Evolutionary conservation across 73 alveolate species (phyloP).

Genomic region (Uronychia setigera): DNA sequence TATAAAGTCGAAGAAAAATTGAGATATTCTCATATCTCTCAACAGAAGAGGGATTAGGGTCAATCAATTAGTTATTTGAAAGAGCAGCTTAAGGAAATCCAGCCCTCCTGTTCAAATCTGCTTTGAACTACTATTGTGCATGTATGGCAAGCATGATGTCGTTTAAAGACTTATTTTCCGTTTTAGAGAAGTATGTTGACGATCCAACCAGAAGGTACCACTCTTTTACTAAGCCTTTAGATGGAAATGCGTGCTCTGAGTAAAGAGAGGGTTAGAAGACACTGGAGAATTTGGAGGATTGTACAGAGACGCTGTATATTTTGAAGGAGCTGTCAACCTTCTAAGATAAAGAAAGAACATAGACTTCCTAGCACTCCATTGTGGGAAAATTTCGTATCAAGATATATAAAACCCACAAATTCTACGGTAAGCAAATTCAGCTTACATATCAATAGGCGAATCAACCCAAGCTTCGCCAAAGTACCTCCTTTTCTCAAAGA

Average conservation of each 20-base stretch:
- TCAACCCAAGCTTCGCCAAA: no score
- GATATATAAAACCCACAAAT: not conserved
- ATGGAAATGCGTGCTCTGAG: slow-evolving; percentile 51
- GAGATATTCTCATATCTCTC: slow-evolving; percentile 26
- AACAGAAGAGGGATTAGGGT: slow-evolving; percentile 63
- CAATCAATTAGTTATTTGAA: slow-evolving; percentile 35
- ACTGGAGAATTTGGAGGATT: slow-evolving; percentile 62
- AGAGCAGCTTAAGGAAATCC: slow-evolving; percentile 13
- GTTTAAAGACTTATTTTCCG: slow-evolving; percentile 46
- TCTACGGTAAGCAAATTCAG: not conserved
- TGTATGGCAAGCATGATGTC: slow-evolving; percentile 48
- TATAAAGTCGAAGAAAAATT: slow-evolving; percentile 39
- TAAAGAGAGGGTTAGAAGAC: slow-evolving; percentile 46
- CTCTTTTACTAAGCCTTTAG: not conserved
- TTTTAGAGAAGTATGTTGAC: slow-evolving; percentile 53
- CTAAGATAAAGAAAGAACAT: slow-evolving; percentile 46
- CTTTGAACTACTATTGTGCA: slow-evolving; percentile 58
- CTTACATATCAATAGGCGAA: no score
- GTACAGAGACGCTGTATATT: slow-evolving; percentile 68
- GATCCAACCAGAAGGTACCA: slow-evolving; percentile 50
- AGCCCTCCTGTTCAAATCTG: slow-evolving; percentile 44
- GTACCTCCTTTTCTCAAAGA: no score
- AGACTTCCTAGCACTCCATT: slow-evolving; percentile 30
- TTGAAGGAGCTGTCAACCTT: slow-evolving; percentile 65
- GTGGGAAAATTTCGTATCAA: slow-evolving; percentile 36